Evolutionary conservation across 1,284 basidiomycete species (phyloP), one percentile per base, ranked within the genome.

Genomic region (Ceratobasidium sp.): DNA sequence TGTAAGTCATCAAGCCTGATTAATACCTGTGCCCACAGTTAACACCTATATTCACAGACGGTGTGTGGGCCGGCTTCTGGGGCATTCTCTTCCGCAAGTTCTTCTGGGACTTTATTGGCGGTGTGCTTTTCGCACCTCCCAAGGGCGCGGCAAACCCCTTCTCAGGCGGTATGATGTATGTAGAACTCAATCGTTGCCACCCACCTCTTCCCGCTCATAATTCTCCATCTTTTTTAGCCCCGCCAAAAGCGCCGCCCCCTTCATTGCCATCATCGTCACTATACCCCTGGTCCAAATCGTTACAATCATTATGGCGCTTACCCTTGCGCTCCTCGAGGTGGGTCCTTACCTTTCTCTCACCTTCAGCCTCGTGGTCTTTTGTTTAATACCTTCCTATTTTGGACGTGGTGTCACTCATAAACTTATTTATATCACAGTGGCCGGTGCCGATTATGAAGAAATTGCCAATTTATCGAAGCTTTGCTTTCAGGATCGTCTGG

Each of bases 41-140:
- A 76, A 65, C 64, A 67, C 80, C 57, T 73, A 77, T 59, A 50
- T 67, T 38, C 57, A 7, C 79, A 96, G 94, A 94, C 84, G 90
- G 91, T 77, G 86, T 94, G 3, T 95, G 94, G 94, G 90, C 92
- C 28, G 86, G 88, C 46, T 92, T 93, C 84, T 96, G 89, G 86
- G 94, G 90, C 26, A 84, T 96, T 15, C 87, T 93, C 81, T 96
- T 91, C 86, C 93, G 94, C 84, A 96, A 96, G 85, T 96, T 94
- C 88, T 95, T 96, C 86, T 96, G 93, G 91, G 95, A 96, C 69
- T 84, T 86, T 78, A 79, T 84, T 48, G 83, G 82, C 17, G 83
- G 81, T 3, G 73, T 38, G 0, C 81, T 82, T 2, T 80, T 54
- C 46, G 78, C 71, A 59, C 75, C 57, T 46, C 71, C 70, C 48